phyloP scores from a whole-genome alignment of 345 rosid species.

The Heritiera littoralis region DNA sequence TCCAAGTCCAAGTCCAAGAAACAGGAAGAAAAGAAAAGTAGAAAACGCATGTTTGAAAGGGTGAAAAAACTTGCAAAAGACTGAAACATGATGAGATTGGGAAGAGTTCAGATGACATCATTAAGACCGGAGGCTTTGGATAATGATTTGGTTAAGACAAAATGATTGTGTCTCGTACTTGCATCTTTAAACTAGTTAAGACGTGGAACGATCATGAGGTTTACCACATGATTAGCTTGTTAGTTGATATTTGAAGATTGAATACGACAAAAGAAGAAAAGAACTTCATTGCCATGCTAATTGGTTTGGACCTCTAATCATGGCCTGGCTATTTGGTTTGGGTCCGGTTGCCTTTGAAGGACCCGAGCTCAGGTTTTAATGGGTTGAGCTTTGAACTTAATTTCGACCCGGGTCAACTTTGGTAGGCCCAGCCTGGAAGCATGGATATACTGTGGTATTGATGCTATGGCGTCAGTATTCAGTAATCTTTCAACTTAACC shows the following conservation, averaged over 20 bases:
- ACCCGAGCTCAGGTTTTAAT: background rate
- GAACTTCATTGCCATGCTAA: background rate
- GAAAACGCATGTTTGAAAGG: background rate
- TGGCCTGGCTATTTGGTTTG: background rate
- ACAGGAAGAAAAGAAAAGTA: conserved; percentile 8
- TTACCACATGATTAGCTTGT: background rate
- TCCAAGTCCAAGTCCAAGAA: background rate
- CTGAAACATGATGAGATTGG: conserved; percentile 24
- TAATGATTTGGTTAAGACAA: conserved; percentile 45
- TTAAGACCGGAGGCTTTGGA: conserved; percentile 29
- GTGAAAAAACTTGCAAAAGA: background rate
- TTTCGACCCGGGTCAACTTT: background rate
- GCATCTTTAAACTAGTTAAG: conserved; percentile 25
- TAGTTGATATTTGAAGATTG: background rate
- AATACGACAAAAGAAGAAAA: background rate
- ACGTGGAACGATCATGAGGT: conserved; percentile 32
- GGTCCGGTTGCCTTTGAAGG: background rate
- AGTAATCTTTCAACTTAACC: background rate
- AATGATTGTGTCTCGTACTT: conserved; percentile 64
- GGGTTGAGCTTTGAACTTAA: background rate
- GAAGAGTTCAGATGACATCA: conserved; percentile 16
- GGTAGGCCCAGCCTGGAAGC: background rate
- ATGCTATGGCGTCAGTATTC: background rate
- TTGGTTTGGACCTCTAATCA: conserved; percentile 1
- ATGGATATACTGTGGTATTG: background rate